Percentiles rank a stretch among this genome's conserved stretches.
phyloP scores from a whole-genome alignment of 805 yeast species.

The Nadsonia fulvescens region DNA sequence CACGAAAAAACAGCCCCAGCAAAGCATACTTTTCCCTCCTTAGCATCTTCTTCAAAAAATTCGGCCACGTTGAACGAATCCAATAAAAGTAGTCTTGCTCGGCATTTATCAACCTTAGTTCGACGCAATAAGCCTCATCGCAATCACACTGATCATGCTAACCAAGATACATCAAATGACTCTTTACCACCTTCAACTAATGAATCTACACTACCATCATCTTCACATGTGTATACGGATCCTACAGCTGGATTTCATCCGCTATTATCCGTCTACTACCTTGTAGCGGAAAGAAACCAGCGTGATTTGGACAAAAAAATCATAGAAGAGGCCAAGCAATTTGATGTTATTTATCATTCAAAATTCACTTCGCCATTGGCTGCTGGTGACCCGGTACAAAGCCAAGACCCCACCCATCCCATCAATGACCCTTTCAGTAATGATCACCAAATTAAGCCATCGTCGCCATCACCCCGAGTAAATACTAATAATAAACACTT shows the following conservation, averaged over 20 bases:
- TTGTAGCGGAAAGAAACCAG: slow-evolving; percentile 69
- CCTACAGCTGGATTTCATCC: slow-evolving; percentile 87
- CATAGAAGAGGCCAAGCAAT: slow-evolving; percentile 8
- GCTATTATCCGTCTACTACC: slow-evolving; percentile 63
- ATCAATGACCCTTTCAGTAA: too few species aligned
- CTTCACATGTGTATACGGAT: slow-evolving; percentile 21
- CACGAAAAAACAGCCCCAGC: slow-evolving; percentile 1
- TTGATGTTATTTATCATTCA: not conserved
- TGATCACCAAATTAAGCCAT: too few species aligned
- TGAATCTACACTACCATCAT: slow-evolving; percentile 2
- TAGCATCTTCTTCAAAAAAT: slow-evolving; percentile 6
- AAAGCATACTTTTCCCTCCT: slow-evolving; percentile 7
- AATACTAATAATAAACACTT: too few species aligned
- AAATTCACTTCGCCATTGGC: slow-evolving; percentile 3
- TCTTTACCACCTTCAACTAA: slow-evolving; percentile 1
- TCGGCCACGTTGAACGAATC: too few species aligned
- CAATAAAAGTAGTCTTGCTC: too few species aligned
- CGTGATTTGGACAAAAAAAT: slow-evolving; percentile 51
- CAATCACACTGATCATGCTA: too few species aligned
- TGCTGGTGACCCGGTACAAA: slow-evolving; percentile 2
- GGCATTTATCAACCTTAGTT: too few species aligned
- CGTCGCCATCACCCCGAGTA: too few species aligned
- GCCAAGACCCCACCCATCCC: slow-evolving; percentile 2
- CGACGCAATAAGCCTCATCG: too few species aligned
- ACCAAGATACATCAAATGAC: not conserved